These are phyloP conservation scores for Aspergillus novoparasiticus DNA, from an alignment of 2,329 filamentous ascomycete species.

Conservation along the genomic window DNA sequence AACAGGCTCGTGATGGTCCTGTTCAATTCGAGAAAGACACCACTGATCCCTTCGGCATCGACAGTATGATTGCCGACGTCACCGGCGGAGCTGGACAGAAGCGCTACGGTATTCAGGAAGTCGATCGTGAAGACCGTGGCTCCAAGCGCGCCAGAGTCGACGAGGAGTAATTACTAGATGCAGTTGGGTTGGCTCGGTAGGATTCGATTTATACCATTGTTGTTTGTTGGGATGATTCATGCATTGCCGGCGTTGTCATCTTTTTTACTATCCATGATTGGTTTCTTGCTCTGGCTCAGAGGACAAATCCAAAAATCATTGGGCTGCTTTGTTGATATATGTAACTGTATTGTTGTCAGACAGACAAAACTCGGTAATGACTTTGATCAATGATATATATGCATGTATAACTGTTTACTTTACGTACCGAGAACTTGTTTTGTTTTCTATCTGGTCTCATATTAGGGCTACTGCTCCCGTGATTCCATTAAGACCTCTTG, in stretches of 20 bases:
- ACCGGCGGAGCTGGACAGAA: conserved; percentile 53
- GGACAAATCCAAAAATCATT: background rate
- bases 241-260: background rate
- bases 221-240: conserved; percentile 5
- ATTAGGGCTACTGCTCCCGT: background rate
- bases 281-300: background rate
- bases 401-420: background rate
- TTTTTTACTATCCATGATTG: background rate
- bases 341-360: background rate
- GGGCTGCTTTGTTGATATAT: background rate
- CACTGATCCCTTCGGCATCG: conserved; percentile 88
- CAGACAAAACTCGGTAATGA: background rate
- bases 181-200: background rate
- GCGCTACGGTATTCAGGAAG: conserved; percentile 48
- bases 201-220: conserved; percentile 14
- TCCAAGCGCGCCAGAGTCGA: conserved; percentile 77
- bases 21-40: conserved; percentile 94
- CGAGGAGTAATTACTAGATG: conserved; percentile 55
- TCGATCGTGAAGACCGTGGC: conserved; percentile 37
- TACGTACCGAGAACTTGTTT: background rate
- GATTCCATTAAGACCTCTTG: background rate
- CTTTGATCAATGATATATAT: background rate
- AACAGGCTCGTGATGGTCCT: conserved; percentile 77
- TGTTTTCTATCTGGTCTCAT: background rate
- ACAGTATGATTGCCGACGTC: conserved; percentile 86